phyloP scores from a whole-genome alignment of 441 rosid genomes.

The Melastoma candidum region DNA sequence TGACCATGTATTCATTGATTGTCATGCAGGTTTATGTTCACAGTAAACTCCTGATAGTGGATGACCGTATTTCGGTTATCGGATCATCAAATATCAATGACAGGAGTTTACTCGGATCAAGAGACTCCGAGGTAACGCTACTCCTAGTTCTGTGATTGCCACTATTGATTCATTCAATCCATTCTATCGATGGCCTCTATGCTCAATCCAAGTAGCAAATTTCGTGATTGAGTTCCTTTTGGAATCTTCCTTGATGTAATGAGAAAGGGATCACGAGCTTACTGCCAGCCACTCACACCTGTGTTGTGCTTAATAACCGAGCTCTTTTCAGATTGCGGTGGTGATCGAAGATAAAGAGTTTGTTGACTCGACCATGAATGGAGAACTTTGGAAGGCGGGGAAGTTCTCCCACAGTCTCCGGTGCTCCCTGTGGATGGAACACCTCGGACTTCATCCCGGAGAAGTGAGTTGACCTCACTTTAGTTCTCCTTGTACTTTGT shows the following conservation, averaged over 20 bases:
- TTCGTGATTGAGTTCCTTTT: too few relatives aligned
- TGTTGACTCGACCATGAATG: constrained; percentile 81
- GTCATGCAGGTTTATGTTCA: constrained; percentile 82
- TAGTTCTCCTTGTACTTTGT: too few relatives aligned
- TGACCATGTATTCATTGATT: background rate
- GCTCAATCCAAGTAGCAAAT: too few relatives aligned
- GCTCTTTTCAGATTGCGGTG: constrained; percentile 52
- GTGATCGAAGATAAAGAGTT: constrained; percentile 86
- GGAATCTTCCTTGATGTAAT: too few relatives aligned
- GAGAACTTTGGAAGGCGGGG: constrained; percentile 93
- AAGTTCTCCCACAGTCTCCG: constrained; percentile 77
- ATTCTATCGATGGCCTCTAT: background rate
- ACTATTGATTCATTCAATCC: background rate
- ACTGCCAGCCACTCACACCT: background rate
- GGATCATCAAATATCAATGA: constrained; percentile 98
- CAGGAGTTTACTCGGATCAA: constrained; percentile 94
- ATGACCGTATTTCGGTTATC: constrained; percentile 62
- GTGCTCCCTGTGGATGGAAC: constrained; percentile 96
- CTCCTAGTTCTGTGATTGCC: background rate
- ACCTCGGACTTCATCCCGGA: constrained; percentile 74
- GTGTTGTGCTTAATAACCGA: too few relatives aligned
- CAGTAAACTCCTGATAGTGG: constrained; percentile 90
- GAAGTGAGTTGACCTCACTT: constrained; percentile 43
- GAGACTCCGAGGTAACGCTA: constrained; percentile 89
- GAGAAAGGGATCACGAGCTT: background rate